Evolutionary conservation across 306 rosid species (phyloP).

Genomic region (Mucuna pruriens): DNA sequence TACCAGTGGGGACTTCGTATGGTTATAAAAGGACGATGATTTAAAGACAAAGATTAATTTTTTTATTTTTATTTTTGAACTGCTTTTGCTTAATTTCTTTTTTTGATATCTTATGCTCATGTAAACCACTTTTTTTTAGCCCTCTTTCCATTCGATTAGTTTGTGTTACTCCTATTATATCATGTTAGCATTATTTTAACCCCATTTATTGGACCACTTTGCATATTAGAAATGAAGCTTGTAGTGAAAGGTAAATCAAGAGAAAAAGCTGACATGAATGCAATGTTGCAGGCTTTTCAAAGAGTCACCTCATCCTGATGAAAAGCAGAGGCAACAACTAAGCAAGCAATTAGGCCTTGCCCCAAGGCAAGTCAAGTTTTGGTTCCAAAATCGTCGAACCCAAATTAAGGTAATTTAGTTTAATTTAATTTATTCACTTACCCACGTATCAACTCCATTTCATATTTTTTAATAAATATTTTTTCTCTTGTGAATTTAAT

Average conservation of each 20-base stretch:
- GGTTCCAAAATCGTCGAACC: constrained; percentile 99
- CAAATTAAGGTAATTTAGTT: constrained; percentile 80
- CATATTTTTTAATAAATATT: background rate
- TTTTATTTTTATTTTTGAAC: constrained; percentile 22
- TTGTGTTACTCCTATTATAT: background rate
- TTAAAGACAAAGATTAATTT: constrained; percentile 38
- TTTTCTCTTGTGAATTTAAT: background rate
- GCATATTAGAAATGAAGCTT: background rate
- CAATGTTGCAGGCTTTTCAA: constrained; percentile 72
- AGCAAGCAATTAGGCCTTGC: constrained; percentile 96
- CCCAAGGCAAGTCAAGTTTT: constrained; percentile 95
- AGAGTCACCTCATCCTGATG: constrained; percentile 98
- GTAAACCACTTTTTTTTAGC: background rate
- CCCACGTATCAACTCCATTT: background rate
- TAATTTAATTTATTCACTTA: background rate
- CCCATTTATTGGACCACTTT: constrained; percentile 12
- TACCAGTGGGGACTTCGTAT: constrained; percentile 26
- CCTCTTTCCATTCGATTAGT: background rate
- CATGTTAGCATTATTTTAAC: constrained; percentile 22
- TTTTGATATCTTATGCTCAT: constrained; percentile 20
- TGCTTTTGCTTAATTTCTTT: constrained; percentile 44
- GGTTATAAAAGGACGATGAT: constrained; percentile 36
- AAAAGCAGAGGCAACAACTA: constrained; percentile 95
- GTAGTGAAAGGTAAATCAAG: background rate
- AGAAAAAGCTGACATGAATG: constrained; percentile 25